phyloP scores from a whole-genome alignment of 805 yeast species.

The Yarrowia deformans region DNA sequence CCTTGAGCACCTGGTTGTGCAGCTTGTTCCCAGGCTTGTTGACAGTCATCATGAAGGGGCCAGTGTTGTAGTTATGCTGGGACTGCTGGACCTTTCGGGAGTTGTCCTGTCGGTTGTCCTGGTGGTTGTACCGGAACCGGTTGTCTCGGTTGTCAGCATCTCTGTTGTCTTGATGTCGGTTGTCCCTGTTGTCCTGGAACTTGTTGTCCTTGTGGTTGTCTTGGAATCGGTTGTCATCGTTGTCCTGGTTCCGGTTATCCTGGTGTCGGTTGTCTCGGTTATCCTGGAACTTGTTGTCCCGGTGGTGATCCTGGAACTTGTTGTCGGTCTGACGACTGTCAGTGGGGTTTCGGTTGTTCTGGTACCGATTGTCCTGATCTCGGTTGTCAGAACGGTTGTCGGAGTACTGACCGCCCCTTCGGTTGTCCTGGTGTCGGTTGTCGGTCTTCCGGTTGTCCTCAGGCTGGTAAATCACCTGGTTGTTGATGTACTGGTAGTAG shows the following conservation, averaged over 20 bases:
- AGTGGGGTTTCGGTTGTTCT: constrained; percentile 25
- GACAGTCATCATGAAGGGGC: constrained; percentile 30
- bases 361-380: constrained; percentile 38
- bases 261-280: constrained; percentile 19
- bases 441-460: constrained; percentile 17
- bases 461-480: constrained; percentile 29
- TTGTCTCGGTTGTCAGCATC: constrained; percentile 25
- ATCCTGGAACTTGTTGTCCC: constrained; percentile 14
- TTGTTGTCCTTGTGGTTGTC: constrained; percentile 19
- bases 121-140: constrained; percentile 16
- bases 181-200: constrained; percentile 23
- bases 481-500: constrained; percentile 33
- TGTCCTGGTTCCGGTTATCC: constrained; percentile 12
- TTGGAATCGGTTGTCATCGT: constrained; percentile 30
- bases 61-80: constrained; percentile 21
- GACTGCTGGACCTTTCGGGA: constrained; percentile 1
- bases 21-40: constrained; percentile 24
- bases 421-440: constrained; percentile 35
- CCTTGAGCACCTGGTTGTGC: constrained; percentile 32
- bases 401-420: constrained; percentile 34
- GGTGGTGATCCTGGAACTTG: constrained; percentile 25
- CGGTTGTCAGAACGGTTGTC: constrained; percentile 33
- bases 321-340: constrained; percentile 27
- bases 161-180: constrained; percentile 19
- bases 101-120: constrained; percentile 27